phyloP scores from a whole-genome alignment of 305 asterid genomes.

The Vinca major region DNA sequence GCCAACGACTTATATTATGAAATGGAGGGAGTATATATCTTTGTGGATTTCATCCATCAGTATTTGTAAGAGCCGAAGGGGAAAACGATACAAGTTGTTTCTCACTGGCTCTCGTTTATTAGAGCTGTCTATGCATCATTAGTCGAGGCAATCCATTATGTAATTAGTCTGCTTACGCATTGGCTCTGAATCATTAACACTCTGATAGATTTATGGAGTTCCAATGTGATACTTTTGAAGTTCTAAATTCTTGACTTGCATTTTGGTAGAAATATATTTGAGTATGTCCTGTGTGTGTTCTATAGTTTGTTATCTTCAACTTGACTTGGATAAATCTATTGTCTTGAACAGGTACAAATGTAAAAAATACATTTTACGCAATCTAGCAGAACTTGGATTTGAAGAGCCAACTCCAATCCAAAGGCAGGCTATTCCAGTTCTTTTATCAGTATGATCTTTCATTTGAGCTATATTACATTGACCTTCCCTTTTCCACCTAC shows the following conservation, averaged over 20 bases:
- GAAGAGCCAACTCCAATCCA: constrained; percentile 93
- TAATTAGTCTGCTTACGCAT: background rate
- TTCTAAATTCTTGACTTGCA: background rate
- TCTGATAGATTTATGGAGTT: background rate
- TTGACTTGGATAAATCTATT: constrained; percentile 7
- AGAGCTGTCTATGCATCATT: background rate
- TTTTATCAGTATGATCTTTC: constrained; percentile 71
- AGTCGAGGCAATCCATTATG: background rate
- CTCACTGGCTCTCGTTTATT: background rate
- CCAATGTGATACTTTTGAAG: background rate
- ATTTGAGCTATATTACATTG: constrained; percentile 23
- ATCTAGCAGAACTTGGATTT: constrained; percentile 59
- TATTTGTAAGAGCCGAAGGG: background rate
- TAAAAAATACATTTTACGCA: constrained; percentile 54
- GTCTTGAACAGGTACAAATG: constrained; percentile 47
- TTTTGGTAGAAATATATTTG: background rate
- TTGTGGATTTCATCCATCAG: background rate
- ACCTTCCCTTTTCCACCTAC: background rate
- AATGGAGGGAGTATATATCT: background rate
- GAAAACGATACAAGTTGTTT: background rate
- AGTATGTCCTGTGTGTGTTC: too few species aligned
- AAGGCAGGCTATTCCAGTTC: constrained; percentile 90
- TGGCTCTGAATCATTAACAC: background rate
- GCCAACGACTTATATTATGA: too few species aligned
- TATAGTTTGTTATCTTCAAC: background rate